Evolutionary conservation across 768 basidiomycete genomes (phyloP).

Genomic region (Mycena polygramma): DNA sequence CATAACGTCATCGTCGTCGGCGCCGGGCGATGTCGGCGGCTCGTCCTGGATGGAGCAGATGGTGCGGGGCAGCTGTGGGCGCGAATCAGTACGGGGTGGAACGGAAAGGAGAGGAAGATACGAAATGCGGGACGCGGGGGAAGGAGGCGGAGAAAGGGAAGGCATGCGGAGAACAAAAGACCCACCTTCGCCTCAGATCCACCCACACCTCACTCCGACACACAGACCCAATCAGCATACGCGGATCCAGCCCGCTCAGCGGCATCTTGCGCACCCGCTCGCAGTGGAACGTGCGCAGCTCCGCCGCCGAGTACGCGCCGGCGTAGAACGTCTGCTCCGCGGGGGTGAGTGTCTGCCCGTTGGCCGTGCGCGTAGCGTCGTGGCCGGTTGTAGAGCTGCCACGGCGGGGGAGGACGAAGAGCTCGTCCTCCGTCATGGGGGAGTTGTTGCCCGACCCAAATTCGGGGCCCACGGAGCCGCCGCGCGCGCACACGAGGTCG

Average conservation of each 20-base stretch:
- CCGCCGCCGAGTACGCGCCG: slow-evolving; percentile 76
- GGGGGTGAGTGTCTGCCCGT: background rate
- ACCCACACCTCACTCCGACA: slow-evolving; percentile 84
- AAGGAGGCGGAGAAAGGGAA: too few relatives aligned
- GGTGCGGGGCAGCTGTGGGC: background rate
- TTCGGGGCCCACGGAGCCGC: background rate
- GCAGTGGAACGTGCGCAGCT: slow-evolving; percentile 93
- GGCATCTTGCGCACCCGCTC: slow-evolving; percentile 96
- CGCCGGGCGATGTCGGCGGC: background rate
- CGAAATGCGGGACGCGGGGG: too few relatives aligned
- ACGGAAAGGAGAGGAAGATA: slow-evolving; percentile 16
- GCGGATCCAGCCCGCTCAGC: slow-evolving; percentile 89
- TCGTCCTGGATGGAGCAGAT: background rate
- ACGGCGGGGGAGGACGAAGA: slow-evolving; percentile 1
- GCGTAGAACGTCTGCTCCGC: slow-evolving; percentile 73
- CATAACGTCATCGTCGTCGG: slow-evolving; percentile 53
- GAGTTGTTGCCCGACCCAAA: slow-evolving; percentile 10
- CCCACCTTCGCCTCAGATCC: slow-evolving; percentile 67
- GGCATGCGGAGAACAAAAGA: background rate
- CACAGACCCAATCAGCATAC: slow-evolving; percentile 96
- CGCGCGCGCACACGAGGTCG: background rate
- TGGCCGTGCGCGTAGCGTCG: too few relatives aligned
- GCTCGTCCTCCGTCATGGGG: slow-evolving; percentile 36
- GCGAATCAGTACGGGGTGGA: background rate
- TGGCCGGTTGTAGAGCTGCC: too few relatives aligned